Percentiles rank a stretch among this genome's conserved stretches.
Conservation (phyloP, 169 alveolate species). For the Cryptosporidium tyzzeri region DNA sequence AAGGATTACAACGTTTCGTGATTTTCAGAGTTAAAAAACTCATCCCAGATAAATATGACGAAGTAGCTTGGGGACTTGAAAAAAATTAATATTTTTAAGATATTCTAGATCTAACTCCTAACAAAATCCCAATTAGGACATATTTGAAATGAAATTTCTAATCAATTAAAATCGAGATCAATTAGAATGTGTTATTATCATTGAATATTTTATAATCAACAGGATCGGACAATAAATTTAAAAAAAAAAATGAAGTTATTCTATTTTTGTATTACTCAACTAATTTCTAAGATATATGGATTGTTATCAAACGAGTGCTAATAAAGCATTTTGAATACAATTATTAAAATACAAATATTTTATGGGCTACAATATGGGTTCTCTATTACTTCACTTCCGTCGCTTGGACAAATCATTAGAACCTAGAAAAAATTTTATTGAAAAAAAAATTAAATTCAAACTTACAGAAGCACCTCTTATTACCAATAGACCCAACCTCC, state of each 20-base stretch:
- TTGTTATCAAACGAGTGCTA: neutral
- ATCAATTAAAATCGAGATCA: no score
- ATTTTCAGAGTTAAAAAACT: neutral
- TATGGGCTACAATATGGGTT: conserved; percentile 40
- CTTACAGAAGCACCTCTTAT: conserved; percentile 74
- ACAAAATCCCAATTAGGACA: neutral
- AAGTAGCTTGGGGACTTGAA: neutral
- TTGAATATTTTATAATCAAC: neutral
- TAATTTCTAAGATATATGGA: neutral
- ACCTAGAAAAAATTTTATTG: conserved; percentile 9
- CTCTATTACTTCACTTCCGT: conserved; percentile 58
- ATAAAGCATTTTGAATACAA: no score
- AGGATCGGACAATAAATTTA: no score
- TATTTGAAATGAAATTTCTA: no score
- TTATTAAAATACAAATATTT: neutral
- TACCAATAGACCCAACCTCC: conserved; percentile 46
- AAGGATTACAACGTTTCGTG: neutral
- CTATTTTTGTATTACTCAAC: neutral
- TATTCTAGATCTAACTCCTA: neutral
- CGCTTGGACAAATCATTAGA: conserved; percentile 65
- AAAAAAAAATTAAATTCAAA: conserved; percentile 3
- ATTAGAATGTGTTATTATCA: no score
- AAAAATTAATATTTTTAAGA: no score
- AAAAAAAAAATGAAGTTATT: no score
- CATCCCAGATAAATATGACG: neutral